phyloP scores from a whole-genome alignment of 2,329 filamentous ascomycete genomes.

The Stylonectria norvegica region DNA sequence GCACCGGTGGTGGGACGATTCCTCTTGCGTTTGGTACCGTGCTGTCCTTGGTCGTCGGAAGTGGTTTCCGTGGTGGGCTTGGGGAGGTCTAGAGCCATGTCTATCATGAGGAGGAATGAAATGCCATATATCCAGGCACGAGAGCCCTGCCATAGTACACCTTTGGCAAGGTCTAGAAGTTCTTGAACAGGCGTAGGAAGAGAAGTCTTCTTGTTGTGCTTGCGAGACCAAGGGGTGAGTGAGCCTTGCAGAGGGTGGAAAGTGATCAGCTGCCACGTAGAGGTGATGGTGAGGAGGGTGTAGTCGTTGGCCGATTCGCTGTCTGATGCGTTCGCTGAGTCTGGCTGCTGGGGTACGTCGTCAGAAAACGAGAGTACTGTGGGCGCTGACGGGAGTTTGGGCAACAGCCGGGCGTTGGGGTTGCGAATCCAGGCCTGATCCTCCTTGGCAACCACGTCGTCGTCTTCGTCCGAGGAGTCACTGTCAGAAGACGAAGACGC shows the following conservation, averaged over 20 bases:
- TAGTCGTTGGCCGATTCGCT: constrained; percentile 41
- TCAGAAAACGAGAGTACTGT: constrained; percentile 66
- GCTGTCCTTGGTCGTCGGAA: constrained; percentile 26
- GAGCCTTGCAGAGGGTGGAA: constrained; percentile 76
- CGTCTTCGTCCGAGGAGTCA: constrained; percentile 43
- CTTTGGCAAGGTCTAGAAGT: constrained; percentile 77
- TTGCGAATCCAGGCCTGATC: constrained; percentile 69
- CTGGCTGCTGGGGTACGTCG: constrained; percentile 37
- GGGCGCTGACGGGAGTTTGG: constrained; percentile 62
- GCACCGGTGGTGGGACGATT: constrained; percentile 47
- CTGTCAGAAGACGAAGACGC: constrained; percentile 37
- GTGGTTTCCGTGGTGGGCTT: constrained; percentile 29
- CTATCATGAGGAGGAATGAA: constrained; percentile 89
- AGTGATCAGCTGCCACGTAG: constrained; percentile 64
- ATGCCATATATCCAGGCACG: constrained; percentile 85
- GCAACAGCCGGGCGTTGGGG: constrained; percentile 65
- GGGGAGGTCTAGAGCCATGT: constrained; percentile 69
- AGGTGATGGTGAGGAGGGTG: constrained; percentile 52
- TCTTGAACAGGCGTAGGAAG: constrained; percentile 72
- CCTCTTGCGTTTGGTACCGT: constrained; percentile 54
- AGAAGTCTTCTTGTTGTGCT: constrained; percentile 71
- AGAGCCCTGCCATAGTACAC: constrained; percentile 75
- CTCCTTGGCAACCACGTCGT: constrained; percentile 37
- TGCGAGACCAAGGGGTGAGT: constrained; percentile 79
- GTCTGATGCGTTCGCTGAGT: constrained; percentile 20